Percentiles rank a stretch among this genome's conserved stretches.
Evolutionary conservation across 306 rosid genomes (phyloP).

Genomic region (Cucurbita ficifolia): DNA sequence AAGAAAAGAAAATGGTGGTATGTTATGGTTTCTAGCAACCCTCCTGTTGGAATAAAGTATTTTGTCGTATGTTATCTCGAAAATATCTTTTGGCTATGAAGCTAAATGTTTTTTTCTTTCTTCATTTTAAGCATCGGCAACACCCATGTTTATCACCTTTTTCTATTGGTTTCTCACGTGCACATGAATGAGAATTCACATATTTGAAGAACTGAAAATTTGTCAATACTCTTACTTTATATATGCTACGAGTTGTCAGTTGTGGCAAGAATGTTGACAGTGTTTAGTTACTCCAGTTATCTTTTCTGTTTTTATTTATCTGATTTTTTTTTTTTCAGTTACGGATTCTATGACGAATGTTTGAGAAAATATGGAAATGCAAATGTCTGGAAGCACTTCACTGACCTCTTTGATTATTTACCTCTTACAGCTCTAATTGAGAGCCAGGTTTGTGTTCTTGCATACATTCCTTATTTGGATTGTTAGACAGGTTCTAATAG

Average conservation of each 20-base stretch:
- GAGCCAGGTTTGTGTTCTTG: constrained; percentile 70
- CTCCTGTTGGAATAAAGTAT: not conserved
- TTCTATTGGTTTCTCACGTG: not conserved
- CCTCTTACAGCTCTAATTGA: constrained; percentile 95
- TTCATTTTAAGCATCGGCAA: not conserved
- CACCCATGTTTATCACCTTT: not conserved
- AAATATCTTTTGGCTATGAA: not conserved
- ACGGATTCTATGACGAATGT: constrained; percentile 94
- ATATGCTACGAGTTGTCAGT: not conserved
- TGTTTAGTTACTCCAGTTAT: not conserved
- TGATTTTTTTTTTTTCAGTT: constrained; percentile 37
- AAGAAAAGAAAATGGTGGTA: not conserved
- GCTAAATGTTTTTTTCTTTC: not conserved
- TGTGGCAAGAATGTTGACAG: not conserved
- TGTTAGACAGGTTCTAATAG: not conserved
- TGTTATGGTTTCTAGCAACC: not conserved
- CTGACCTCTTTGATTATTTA: constrained; percentile 86
- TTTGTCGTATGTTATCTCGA: not conserved
- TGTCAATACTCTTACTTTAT: not conserved
- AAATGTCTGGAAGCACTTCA: constrained; percentile 91
- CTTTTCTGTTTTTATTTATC: not conserved
- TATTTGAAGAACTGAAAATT: not conserved
- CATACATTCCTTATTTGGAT: not conserved
- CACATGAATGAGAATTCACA: not conserved
- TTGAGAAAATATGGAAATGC: constrained; percentile 98